Evolutionary conservation across 805 yeast genomes (phyloP).

Genomic region (Metschnikowia santaceciliae): DNA sequence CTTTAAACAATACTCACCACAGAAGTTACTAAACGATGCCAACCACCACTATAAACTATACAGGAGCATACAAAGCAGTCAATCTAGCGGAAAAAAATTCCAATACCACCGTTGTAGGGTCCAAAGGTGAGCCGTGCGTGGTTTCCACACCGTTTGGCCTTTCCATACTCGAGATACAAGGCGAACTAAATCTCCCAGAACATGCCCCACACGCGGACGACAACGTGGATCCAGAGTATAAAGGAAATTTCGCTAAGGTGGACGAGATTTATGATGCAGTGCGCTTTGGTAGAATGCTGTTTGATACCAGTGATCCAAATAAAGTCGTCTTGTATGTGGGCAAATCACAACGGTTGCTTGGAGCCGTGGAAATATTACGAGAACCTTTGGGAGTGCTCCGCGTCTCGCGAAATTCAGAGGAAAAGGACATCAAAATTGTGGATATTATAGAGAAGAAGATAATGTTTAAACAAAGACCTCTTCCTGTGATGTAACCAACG

Average conservation of each 20-base stretch:
- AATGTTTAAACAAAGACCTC: slow-evolving; percentile 63
- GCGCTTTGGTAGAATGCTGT: slow-evolving; percentile 45
- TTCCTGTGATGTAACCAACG: slow-evolving; percentile 62
- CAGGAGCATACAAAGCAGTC: slow-evolving; percentile 12
- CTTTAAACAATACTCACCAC: neutral
- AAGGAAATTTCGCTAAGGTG: slow-evolving; percentile 30
- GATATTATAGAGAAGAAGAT: slow-evolving; percentile 59
- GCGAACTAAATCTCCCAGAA: slow-evolving; percentile 52
- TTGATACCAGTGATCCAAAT: slow-evolving; percentile 35
- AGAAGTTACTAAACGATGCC: slow-evolving; percentile 10
- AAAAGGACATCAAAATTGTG: slow-evolving; percentile 43
- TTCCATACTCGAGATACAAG: slow-evolving; percentile 66
- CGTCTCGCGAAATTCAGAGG: slow-evolving; percentile 31
- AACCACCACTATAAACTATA: slow-evolving; percentile 12
- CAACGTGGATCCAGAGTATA: slow-evolving; percentile 27
- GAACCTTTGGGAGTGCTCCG: slow-evolving; percentile 64
- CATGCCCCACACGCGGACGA: slow-evolving; percentile 34
- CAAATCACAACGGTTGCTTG: slow-evolving; percentile 65
- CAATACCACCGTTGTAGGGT: neutral
- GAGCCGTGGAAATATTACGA: slow-evolving; percentile 53
- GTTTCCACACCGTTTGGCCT: slow-evolving; percentile 56
- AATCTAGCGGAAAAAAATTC: neutral
- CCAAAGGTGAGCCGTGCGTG: slow-evolving; percentile 10
- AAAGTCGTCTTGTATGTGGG: slow-evolving; percentile 62
- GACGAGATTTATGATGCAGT: slow-evolving; percentile 43